Percentiles rank a stretch among this genome's conserved stretches.
phyloP scores from a whole-genome alignment of 805 yeast species.

The Yamadazyma ubonensis region DNA sequence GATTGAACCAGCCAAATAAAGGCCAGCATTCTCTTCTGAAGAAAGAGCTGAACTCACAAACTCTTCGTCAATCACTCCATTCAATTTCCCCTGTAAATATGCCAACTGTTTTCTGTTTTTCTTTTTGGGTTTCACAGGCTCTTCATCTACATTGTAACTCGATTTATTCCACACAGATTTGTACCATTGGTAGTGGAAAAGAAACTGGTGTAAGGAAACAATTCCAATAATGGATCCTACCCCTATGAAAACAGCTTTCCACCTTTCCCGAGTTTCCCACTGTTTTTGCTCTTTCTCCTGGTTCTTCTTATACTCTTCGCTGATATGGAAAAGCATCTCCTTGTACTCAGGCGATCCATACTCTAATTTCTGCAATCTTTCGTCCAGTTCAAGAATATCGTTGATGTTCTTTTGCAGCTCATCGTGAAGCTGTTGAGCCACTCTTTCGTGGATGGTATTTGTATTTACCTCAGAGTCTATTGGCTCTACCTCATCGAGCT shows the following conservation, averaged over 20 bases:
- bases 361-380: slow-evolving; percentile 26
- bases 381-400: slow-evolving; percentile 29
- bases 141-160: slow-evolving; percentile 29
- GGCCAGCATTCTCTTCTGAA: slow-evolving; percentile 29
- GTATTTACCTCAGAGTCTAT: slow-evolving; percentile 5
- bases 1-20: slow-evolving; percentile 35
- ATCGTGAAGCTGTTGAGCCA: slow-evolving; percentile 15
- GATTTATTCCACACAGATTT: slow-evolving; percentile 34
- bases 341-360: slow-evolving; percentile 39
- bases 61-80: slow-evolving; percentile 22
- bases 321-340: slow-evolving; percentile 27
- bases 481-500: slow-evolving; percentile 10
- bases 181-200: slow-evolving; percentile 43
- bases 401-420: slow-evolving; percentile 21
- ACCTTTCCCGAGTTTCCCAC: slow-evolving; percentile 42
- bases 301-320: slow-evolving; percentile 24
- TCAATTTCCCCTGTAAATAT: slow-evolving; percentile 26
- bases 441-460: slow-evolving; percentile 11
- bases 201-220: slow-evolving; percentile 40
- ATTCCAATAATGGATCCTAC: slow-evolving; percentile 36
- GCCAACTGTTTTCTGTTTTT: slow-evolving; percentile 27
- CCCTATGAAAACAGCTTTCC: slow-evolving; percentile 48
- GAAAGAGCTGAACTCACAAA: slow-evolving; percentile 21
- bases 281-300: slow-evolving; percentile 28
- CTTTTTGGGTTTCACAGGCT: slow-evolving; percentile 22